phyloP scores from a whole-genome alignment of 2,329 filamentous ascomycete genomes.

The Pezicula rhizophila region DNA sequence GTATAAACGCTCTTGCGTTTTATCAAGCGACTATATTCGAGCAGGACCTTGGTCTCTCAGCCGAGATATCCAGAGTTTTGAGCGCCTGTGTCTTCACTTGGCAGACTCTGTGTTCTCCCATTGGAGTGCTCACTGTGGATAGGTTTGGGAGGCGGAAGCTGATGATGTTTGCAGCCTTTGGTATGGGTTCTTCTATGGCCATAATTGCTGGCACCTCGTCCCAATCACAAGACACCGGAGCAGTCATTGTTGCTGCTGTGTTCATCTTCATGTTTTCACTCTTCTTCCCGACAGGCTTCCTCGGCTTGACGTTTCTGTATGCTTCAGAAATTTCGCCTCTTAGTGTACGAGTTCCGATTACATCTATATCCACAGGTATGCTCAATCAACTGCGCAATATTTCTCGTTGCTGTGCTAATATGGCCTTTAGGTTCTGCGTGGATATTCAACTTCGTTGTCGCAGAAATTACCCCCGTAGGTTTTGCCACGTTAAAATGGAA shows the following conservation, averaged over 20 bases:
- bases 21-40: conserved; percentile 10
- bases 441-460: conserved; percentile 7
- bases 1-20: conserved; percentile 9
- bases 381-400: conserved; percentile 95
- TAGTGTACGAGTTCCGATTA: conserved; percentile 51
- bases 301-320: conserved; percentile 54
- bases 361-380: conserved; percentile 74
- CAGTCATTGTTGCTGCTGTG: conserved; percentile 33
- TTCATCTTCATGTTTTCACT: conserved; percentile 55
- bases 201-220: conserved; percentile 48
- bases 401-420: conserved; percentile 77
- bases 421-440: conserved; percentile 1
- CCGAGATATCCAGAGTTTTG: conserved; percentile 4
- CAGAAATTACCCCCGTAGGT: conserved; percentile 6
- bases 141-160: conserved; percentile 60
- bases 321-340: conserved; percentile 51
- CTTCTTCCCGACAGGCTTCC: conserved; percentile 50
- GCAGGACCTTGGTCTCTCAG: conserved; percentile 6
- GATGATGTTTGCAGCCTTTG: conserved; percentile 62
- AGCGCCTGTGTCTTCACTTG: conserved; percentile 28
- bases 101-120: conserved; percentile 21
- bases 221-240: conserved; percentile 30
- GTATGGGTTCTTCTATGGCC: conserved; percentile 58
- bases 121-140: conserved; percentile 31
- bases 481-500: conserved; percentile 3